Conservation (phyloP, 2,329 filamentous ascomycete species). For the Purpureocillium lavendulum region DNA sequence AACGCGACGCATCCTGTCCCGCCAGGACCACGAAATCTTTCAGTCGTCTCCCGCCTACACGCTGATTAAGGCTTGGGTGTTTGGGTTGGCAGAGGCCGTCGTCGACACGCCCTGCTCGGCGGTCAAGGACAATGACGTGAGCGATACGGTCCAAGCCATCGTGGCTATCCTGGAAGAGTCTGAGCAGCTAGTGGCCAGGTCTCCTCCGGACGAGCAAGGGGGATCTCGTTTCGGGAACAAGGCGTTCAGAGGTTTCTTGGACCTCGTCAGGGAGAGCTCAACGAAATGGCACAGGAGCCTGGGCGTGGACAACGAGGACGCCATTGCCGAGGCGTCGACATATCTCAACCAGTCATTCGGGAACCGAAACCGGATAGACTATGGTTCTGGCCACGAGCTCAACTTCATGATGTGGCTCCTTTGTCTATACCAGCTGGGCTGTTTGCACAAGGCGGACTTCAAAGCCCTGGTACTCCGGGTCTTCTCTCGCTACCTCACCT, state of each 20-base stretch:
- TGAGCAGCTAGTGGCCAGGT: constrained; percentile 55
- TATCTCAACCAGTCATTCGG: constrained; percentile 83
- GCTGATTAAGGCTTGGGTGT: constrained; percentile 77
- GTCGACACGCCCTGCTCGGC: constrained; percentile 60
- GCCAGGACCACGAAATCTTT: constrained; percentile 73
- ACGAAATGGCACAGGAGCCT: constrained; percentile 56
- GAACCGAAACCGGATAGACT: constrained; percentile 82
- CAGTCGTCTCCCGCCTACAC: constrained; percentile 66
- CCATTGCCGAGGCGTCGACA: constrained; percentile 62
- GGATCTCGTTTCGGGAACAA: constrained; percentile 94
- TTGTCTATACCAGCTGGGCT: constrained; percentile 74
- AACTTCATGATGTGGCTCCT: constrained; percentile 96
- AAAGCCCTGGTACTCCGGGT: constrained; percentile 65
- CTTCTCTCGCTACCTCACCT: constrained; percentile 70
- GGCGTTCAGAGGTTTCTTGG: constrained; percentile 75
- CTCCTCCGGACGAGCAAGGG: constrained; percentile 76
- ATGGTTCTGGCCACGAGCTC: constrained; percentile 93
- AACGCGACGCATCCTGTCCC: constrained; percentile 71
- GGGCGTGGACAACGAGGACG: constrained; percentile 39
- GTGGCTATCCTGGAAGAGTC: constrained; percentile 62
- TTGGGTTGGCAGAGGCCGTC: constrained; percentile 76
- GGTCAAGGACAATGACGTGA: constrained; percentile 45
- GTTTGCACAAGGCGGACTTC: constrained; percentile 60
- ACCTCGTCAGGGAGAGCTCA: constrained; percentile 51
- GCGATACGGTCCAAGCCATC: constrained; percentile 53